Percentiles rank a stretch among this genome's conserved stretches.
These are phyloP conservation scores for Thecaphora thlaspeos DNA, from an alignment of 1,284 basidiomycete species.

Conservation along the genomic window DNA sequence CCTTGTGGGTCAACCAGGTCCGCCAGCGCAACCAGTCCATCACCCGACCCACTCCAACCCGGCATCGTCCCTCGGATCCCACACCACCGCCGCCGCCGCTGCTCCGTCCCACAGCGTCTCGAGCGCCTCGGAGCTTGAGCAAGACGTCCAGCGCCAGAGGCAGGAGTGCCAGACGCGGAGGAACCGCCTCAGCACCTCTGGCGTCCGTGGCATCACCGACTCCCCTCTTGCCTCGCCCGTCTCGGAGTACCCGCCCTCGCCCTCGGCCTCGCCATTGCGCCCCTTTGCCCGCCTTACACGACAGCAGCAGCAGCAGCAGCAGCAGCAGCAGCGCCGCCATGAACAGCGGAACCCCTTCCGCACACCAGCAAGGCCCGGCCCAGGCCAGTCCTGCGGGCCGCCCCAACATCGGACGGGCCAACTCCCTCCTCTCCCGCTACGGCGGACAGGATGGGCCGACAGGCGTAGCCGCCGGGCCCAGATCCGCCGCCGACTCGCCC, in stretches of 20 bases:
- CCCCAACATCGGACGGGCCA: slow-evolving; percentile 17
- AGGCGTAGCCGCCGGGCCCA: slow-evolving; percentile 39
- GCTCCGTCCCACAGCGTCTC: slow-evolving; percentile 5
- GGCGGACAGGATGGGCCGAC: slow-evolving; percentile 55
- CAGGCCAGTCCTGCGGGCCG: slow-evolving; percentile 16
- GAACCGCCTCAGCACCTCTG: slow-evolving; percentile 21
- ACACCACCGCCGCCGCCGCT: not conserved
- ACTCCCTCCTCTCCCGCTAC: slow-evolving; percentile 48
- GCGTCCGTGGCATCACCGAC: slow-evolving; percentile 27
- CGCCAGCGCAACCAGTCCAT: slow-evolving; percentile 24
- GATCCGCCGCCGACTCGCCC: slow-evolving; percentile 22
- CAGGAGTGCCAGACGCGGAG: slow-evolving; percentile 26
- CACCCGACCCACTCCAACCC: slow-evolving; percentile 5
- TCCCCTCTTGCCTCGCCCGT: slow-evolving; percentile 24
- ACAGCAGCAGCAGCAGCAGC: slow-evolving; percentile 19
- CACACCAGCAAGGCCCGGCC: slow-evolving; percentile 25
- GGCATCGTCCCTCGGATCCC: not conserved
- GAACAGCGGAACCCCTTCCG: slow-evolving; percentile 24
- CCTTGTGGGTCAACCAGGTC: slow-evolving; percentile 28
- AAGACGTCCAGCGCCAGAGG: slow-evolving; percentile 25
- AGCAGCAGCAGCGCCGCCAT: slow-evolving; percentile 7
- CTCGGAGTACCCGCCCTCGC: slow-evolving; percentile 8
- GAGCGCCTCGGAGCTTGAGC: slow-evolving; percentile 19
- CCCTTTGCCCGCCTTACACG: slow-evolving; percentile 1
- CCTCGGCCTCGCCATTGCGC: slow-evolving; percentile 7